A percentile compares a stretch with the other conserved stretches of the same genome.
Conservation (phyloP, 306 rosid genomes). For the Gillenia trifoliata region DNA sequence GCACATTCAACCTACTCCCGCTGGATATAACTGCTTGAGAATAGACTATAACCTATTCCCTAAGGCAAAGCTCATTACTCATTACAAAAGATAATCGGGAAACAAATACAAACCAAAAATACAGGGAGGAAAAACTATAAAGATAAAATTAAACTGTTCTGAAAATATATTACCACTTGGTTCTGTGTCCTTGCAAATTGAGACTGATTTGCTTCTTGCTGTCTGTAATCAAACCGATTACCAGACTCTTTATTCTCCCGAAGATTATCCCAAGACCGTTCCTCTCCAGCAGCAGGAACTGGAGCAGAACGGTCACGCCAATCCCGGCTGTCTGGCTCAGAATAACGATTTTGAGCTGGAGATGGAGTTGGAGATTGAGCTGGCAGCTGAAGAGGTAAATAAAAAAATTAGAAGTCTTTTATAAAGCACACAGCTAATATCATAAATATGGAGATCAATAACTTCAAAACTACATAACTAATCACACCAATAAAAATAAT, state of each 20-base stretch:
- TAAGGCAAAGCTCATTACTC: neutral
- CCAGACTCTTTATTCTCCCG: conserved; percentile 66
- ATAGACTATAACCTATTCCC: neutral
- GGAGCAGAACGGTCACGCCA: conserved; percentile 91
- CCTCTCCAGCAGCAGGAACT: conserved; percentile 55
- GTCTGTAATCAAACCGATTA: conserved; percentile 46
- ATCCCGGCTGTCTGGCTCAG: conserved; percentile 87
- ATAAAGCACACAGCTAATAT: neutral
- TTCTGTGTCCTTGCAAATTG: conserved; percentile 51
- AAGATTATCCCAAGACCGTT: conserved; percentile 62
- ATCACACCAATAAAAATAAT: neutral
- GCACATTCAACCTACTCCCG: neutral
- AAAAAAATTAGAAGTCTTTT: neutral
- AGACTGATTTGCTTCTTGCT: conserved; percentile 52
- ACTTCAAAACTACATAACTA: neutral
- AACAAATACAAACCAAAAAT: neutral
- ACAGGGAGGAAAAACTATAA: neutral
- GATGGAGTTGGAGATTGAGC: conserved; percentile 32
- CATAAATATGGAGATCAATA: neutral
- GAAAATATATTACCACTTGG: conserved; percentile 50
- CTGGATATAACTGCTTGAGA: neutral
- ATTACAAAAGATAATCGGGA: neutral
- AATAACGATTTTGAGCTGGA: conserved; percentile 58
- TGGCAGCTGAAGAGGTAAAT: conserved; percentile 41
- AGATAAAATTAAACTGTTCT: neutral